Evolutionary conservation across 2,329 filamentous ascomycete species (phyloP).

Genomic region (Trichoderma lentiforme): DNA sequence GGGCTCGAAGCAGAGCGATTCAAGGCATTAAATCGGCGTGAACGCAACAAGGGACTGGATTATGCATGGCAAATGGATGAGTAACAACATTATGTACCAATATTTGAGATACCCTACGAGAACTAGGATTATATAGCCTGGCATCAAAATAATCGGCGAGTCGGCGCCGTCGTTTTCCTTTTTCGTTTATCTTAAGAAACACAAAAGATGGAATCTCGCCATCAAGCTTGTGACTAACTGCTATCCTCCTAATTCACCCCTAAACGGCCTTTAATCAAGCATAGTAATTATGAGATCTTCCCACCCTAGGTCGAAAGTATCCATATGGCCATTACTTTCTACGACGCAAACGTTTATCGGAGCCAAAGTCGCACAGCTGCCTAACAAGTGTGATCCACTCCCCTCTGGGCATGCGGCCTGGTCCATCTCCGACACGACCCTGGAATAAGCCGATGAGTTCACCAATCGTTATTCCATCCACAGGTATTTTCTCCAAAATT

Average conservation of each 20-base stretch:
- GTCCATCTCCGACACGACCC: slow-evolving; percentile 49
- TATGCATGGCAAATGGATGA: slow-evolving; percentile 98
- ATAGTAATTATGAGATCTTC: neutral
- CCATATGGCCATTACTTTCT: slow-evolving; percentile 30
- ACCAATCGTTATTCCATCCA: slow-evolving; percentile 53
- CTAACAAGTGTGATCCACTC: slow-evolving; percentile 61
- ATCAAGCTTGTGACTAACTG: neutral
- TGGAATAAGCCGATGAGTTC: slow-evolving; percentile 54
- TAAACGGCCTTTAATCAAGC: neutral
- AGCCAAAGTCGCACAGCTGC: slow-evolving; percentile 49
- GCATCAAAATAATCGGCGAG: neutral
- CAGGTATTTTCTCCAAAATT: slow-evolving; percentile 52
- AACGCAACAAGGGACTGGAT: slow-evolving; percentile 73
- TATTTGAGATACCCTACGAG: slow-evolving; percentile 8
- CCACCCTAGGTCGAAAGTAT: neutral
- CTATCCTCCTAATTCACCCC: neutral
- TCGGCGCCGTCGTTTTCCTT: neutral
- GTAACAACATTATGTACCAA: slow-evolving; percentile 39
- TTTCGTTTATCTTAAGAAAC: neutral
- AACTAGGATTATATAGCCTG: neutral
- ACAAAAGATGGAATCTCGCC: neutral
- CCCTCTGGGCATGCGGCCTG: slow-evolving; percentile 49
- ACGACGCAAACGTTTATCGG: slow-evolving; percentile 51
- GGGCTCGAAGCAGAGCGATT: slow-evolving; percentile 94
- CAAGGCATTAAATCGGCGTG: slow-evolving; percentile 74